Percentiles rank a stretch among this genome's conserved stretches.
These are phyloP conservation scores for Colletotrichum tabaci DNA, from an alignment of 2,329 filamentous ascomycete species.

Conservation along the genomic window DNA sequence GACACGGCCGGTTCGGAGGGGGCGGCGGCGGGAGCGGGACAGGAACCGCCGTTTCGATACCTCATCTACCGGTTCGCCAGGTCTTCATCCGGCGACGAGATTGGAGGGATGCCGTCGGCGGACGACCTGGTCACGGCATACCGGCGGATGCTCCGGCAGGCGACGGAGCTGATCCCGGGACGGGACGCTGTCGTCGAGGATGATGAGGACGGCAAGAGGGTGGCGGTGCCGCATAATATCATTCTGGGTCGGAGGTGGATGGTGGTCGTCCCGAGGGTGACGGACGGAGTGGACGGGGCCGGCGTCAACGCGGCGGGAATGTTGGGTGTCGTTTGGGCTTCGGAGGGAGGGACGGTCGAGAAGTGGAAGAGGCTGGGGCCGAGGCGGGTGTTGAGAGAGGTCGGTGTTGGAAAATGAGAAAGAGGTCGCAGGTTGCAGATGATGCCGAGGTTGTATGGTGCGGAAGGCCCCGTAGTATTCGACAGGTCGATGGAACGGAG, in stretches of 20 bases:
- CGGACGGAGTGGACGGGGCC: slow-evolving; percentile 51
- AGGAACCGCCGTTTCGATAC: slow-evolving; percentile 53
- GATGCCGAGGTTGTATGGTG: too few species aligned
- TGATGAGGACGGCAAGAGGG: slow-evolving; percentile 16
- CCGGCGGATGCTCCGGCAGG: slow-evolving; percentile 45
- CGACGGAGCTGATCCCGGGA: slow-evolving; percentile 36
- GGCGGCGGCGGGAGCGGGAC: not conserved
- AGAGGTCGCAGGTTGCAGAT: too few species aligned
- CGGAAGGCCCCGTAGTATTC: not conserved
- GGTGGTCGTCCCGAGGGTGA: slow-evolving; percentile 62
- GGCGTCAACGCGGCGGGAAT: slow-evolving; percentile 63
- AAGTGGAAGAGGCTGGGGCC: slow-evolving; percentile 56
- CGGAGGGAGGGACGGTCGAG: slow-evolving; percentile 42
- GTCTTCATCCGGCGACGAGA: not conserved
- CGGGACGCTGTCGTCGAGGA: slow-evolving; percentile 18
- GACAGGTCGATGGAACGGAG: not conserved
- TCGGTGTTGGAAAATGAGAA: slow-evolving; percentile 50
- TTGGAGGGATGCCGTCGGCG: not conserved
- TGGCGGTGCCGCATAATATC: slow-evolving; percentile 60
- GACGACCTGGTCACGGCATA: slow-evolving; percentile 47
- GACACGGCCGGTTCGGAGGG: slow-evolving; percentile 1
- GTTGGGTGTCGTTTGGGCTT: slow-evolving; percentile 60
- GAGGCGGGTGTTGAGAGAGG: slow-evolving; percentile 51
- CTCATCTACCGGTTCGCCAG: slow-evolving; percentile 51
- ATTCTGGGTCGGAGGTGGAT: slow-evolving; percentile 60